Conservation (phyloP, 2,329 filamentous ascomycete genomes). For the Eutypella sp. region DNA sequence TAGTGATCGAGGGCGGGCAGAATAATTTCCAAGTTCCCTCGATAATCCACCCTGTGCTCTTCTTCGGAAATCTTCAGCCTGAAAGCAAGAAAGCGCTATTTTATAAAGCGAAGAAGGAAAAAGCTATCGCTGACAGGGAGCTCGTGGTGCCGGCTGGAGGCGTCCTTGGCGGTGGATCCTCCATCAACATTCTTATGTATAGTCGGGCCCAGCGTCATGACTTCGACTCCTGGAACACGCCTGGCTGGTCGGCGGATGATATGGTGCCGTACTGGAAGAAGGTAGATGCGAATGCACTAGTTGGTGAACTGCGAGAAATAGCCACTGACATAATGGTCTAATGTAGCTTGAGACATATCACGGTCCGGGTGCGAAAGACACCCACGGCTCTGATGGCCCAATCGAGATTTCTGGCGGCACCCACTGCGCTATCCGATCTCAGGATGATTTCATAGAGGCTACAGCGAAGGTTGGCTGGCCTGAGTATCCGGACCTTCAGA, state of each 20-base stretch:
- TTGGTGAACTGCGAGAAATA: no score
- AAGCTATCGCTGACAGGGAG: constrained; percentile 36
- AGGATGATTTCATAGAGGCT: constrained; percentile 38
- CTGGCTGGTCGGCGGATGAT: constrained; percentile 10
- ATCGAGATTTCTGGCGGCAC: constrained; percentile 41
- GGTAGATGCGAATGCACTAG: background rate
- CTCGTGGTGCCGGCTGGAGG: constrained; percentile 33
- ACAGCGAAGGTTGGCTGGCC: constrained; percentile 37
- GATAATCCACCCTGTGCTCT: constrained; percentile 39
- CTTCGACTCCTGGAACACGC: constrained; percentile 5
- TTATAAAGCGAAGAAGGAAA: constrained; percentile 30
- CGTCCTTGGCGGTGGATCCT: constrained; percentile 45
- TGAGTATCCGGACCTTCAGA: constrained; percentile 41
- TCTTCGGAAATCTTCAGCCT: constrained; percentile 40
- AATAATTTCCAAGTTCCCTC: background rate
- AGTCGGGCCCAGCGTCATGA: constrained; percentile 16
- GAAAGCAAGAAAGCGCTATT: constrained; percentile 37
- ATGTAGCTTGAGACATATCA: background rate
- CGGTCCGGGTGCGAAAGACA: constrained; percentile 28
- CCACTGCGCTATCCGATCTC: constrained; percentile 30
- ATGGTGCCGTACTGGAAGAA: constrained; percentile 46
- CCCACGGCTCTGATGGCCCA: constrained; percentile 41
- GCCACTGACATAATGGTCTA: no score
- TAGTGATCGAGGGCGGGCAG: background rate
- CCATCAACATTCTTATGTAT: constrained; percentile 38